Percentiles rank a stretch among this genome's conserved stretches.
These are phyloP conservation scores for Metschnikowia amazonensis DNA, from an alignment of 805 yeast species.

Conservation along the genomic window DNA sequence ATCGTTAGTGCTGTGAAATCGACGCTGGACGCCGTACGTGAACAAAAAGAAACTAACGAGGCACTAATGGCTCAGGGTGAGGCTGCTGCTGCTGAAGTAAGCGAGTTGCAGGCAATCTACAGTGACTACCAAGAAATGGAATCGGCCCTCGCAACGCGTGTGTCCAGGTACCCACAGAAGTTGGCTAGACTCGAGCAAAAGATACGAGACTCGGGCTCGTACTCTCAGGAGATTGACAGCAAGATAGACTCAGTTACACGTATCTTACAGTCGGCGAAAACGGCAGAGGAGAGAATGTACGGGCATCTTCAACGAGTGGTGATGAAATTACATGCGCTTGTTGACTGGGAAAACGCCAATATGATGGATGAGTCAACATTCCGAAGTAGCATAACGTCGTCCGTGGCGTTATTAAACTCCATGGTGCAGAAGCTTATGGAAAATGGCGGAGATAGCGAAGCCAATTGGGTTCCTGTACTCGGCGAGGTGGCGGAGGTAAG, in stretches of 20 bases:
- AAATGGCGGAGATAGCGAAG: slow-evolving; percentile 3
- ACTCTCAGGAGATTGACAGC: slow-evolving; percentile 6
- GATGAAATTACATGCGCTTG: slow-evolving; percentile 21
- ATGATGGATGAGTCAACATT: slow-evolving; percentile 19
- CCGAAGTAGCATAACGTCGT: slow-evolving; percentile 11
- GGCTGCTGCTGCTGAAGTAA: neutral
- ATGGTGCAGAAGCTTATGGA: slow-evolving; percentile 10
- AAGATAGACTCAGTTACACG: slow-evolving; percentile 1
- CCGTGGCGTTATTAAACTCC: slow-evolving; percentile 9
- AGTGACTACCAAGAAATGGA: slow-evolving; percentile 13
- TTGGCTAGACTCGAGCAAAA: slow-evolving; percentile 10
- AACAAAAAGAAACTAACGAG: slow-evolving; percentile 10
- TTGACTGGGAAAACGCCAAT: slow-evolving; percentile 21
- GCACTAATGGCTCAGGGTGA: slow-evolving; percentile 2
- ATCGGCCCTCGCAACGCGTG: slow-evolving; percentile 4
- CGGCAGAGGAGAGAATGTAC: slow-evolving; percentile 12
- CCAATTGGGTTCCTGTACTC: slow-evolving; percentile 10
- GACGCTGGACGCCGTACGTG: slow-evolving; percentile 13
- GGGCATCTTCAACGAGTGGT: slow-evolving; percentile 19
- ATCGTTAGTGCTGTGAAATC: slow-evolving; percentile 18
- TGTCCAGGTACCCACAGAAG: slow-evolving; percentile 9
- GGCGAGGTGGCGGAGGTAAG: slow-evolving; percentile 13
- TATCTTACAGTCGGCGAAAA: slow-evolving; percentile 5
- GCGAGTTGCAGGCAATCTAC: slow-evolving; percentile 2
- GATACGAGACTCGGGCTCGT: slow-evolving; percentile 6